These are phyloP conservation scores for Phanerodontia chrysosporium DNA, from an alignment of 768 basidiomycete genomes.

Conservation along the genomic window DNA sequence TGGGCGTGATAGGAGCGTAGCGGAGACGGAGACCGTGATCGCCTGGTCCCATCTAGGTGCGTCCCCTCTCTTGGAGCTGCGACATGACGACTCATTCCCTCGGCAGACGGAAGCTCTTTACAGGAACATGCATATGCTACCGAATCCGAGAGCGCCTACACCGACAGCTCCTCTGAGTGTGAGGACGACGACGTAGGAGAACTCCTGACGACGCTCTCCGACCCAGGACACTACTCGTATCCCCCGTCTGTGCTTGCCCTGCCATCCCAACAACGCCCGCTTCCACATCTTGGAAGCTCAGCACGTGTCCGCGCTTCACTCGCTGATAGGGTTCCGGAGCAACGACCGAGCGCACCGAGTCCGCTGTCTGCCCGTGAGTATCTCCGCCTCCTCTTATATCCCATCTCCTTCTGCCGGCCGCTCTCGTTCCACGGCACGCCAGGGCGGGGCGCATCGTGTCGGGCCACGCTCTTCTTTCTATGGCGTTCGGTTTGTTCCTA, in stretches of 20 bases:
- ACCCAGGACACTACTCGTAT: constrained; percentile 2
- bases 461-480: background rate
- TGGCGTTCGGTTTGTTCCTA: background rate
- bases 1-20: background rate
- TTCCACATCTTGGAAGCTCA: background rate
- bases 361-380: constrained; percentile 2
- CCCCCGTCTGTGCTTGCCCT: background rate
- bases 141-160: background rate
- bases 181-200: background rate
- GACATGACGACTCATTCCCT: background rate
- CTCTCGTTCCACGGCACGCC: background rate
- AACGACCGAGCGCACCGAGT: background rate
- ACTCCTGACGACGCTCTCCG: background rate
- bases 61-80: background rate
- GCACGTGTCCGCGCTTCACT: background rate
- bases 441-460: background rate
- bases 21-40: background rate
- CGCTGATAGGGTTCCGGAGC: background rate
- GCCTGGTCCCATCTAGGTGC: background rate
- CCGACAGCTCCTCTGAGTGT: background rate
- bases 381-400: background rate
- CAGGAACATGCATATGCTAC: background rate
- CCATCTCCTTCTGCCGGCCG: background rate
- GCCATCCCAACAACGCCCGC: background rate
- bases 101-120: background rate